Evolutionary conservation across 176 grass and related monocot species (phyloP), one percentile per base, ranked within the genome.

Genomic region (Phoenix roebelenii): DNA sequence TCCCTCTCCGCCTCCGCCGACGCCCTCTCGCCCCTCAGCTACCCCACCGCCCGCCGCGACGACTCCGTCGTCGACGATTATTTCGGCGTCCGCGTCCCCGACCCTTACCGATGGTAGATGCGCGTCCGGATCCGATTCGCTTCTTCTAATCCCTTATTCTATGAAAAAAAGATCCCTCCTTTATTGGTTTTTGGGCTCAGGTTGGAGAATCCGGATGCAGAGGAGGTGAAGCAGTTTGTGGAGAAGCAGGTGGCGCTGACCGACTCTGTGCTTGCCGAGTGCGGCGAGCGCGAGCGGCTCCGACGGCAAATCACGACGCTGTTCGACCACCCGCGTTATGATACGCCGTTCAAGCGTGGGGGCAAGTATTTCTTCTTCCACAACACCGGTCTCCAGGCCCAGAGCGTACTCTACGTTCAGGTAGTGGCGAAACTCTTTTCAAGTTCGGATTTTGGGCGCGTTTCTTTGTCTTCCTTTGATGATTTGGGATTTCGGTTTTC

Each of bases 141-240:
- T 44, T 44, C 35, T 44, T 44, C 9, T 9, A 44, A 12, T 5
- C 3, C 17, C 4, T 16, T n/a, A 17, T 7, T 53, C 3, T 52
- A 5, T 2, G 44, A 30, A 2, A 18, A 18, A 52, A 20, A 15
- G 5, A 26, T 66, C 26, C 49, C 49, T 17, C 14, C 14, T 66
- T 52, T 25, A 15, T 64, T 22, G 50, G 2, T 16, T 3, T 10
- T 49, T 22, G 35, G 35, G 35, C 35, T 26, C 66, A 89, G 91
- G 91, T 74, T 95, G 80, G 91, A 95, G 91, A 86, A 95, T 62
- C 83, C 91, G 53, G 91, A 95, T 48, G 66, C 91, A 15, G 86
- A 87, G 57, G 83, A 95, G 68, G 77, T 82, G 52, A 95, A 90
- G 68, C 83, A 84, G 72, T 95, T 95, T 60, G 90, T 95, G 68